Evolutionary conservation across 371 early-diverging fungal genomes (phyloP), one percentile per base, ranked within the genome.

Genomic region (Rhizopus microsporus): DNA sequence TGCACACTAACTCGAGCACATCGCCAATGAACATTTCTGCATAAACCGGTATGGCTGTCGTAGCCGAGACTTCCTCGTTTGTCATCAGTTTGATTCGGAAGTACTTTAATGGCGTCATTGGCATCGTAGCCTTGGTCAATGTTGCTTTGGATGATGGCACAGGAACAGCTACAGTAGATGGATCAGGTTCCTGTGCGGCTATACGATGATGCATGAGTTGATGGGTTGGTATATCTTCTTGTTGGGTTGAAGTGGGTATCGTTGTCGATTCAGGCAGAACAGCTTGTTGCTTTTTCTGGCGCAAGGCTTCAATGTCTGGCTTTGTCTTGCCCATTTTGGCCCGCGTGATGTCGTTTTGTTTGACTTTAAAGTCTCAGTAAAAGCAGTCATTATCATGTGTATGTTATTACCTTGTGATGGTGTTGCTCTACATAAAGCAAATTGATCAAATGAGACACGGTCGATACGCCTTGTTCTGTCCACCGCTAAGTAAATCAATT

Each of bases 391-490:
- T 3, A 52, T 67, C 0, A 67, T 45, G 49, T 45, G 62, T 42
- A 52, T 54, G 23, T 65, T 60, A 38, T 74, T 75, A 75, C 88
- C 81, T 74, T 93, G 92, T 9, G 82, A 82, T 10, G 90, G 79
- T 4, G 88, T 79, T 1, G 95, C 92, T 62, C 84, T 74, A 61
- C 93, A 92, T 17, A 98, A 64, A 9, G 95, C 97, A 83, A 96
- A 95, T 57, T 90, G 90, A 59, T 93, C 92, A 78, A 93, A 93
- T 0, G 86, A 84, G 62, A 94, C 93, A 64, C 89, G 86, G 12
- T 88, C 82, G 60, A 97, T 94, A 58, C 87, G 89, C 13, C 93
- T 75, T 7, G 84, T 83, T 49, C 96, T 84, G 56, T 98, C 97
- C 58, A 95, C 77, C 1, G 94, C 93, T 90, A 62, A 42, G 31